Base-by-base conservation (phyloP, 495 filamentous ascomycete genomes). In the Podospora pseudocomata region DNA sequence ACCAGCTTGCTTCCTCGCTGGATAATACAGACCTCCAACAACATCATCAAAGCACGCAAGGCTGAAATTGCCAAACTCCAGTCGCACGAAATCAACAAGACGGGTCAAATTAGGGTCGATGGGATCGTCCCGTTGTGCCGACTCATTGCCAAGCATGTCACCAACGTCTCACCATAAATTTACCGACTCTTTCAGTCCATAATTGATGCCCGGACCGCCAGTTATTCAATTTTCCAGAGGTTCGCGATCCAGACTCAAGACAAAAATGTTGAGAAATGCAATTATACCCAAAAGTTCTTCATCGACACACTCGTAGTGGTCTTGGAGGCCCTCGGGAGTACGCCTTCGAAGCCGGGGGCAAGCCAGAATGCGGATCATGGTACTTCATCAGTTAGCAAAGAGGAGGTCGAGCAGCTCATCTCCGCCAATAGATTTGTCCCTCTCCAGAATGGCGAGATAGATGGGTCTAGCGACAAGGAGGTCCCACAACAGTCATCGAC, bases 211-310 rank as follows among this genome's bases (percentile, higher is more conserved):
- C 57, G 78, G 64, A 70, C 66, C 0, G 55, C 65, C 18, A 60
- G 55, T 23, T 67, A 79, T 58, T 30, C 44, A 2, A 34, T 66
- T 30, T 80, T 76, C 58, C 72, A 76, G 69, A 64, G 75, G 53
- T 65, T 82, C 26, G 75, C 71, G 18, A 64, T 73, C 30, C 65
- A 67, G 13, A 74, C 73, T 13, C 73, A 77, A 18, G 77, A 82
- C 54, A 76, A 77, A 2, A 76, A 79, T 39, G 71, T 80, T 13
- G 75, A 79, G 57, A 73, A 70, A 60, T 80, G 79, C 63, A 83
- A 82, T 60, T 65, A 58, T 4, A 74, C 76, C 18, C 78, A 83
- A 63, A 80, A 80, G 63, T 54, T 63, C 63, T 84, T 83, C 70
- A 79, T 82, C 60, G 76, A 80, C 34, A 70, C 68, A 5, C 70